phyloP scores from a whole-genome alignment of 2,329 filamentous ascomycete species.

The Pseudogymnoascus pannorum region DNA sequence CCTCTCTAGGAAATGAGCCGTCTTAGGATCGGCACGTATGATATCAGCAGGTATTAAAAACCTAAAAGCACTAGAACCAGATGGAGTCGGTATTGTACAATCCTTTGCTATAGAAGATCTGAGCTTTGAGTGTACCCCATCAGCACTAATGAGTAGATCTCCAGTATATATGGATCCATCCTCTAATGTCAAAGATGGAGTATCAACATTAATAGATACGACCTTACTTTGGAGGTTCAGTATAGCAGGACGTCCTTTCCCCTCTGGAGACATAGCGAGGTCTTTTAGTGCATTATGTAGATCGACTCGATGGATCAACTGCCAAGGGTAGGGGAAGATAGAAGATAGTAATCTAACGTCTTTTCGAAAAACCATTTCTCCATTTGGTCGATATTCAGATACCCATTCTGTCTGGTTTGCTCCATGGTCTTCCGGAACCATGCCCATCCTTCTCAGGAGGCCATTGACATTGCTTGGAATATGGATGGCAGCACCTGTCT shows the following conservation, averaged over 20 bases:
- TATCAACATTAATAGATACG: slow-evolving; percentile 34
- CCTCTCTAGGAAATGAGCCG: slow-evolving; percentile 25
- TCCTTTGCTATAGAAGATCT: not conserved
- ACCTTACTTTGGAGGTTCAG: slow-evolving; percentile 38
- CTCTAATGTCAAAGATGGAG: slow-evolving; percentile 33
- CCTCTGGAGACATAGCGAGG: slow-evolving; percentile 28
- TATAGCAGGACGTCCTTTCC: slow-evolving; percentile 30
- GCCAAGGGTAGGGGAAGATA: slow-evolving; percentile 37
- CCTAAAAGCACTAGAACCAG: not conserved
- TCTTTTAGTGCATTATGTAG: slow-evolving; percentile 32
- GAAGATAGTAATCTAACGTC: slow-evolving; percentile 30
- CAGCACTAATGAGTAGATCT: slow-evolving; percentile 33
- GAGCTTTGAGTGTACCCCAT: slow-evolving; percentile 27
- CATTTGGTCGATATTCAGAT: slow-evolving; percentile 33
- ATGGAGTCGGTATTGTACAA: not conserved
- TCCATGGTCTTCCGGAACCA: slow-evolving; percentile 34
- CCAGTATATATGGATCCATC: slow-evolving; percentile 25
- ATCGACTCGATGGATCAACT: slow-evolving; percentile 34
- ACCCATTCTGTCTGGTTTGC: slow-evolving; percentile 26
- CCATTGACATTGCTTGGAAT: slow-evolving; percentile 55
- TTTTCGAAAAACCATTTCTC: slow-evolving; percentile 26
- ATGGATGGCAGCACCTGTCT: slow-evolving; percentile 56
- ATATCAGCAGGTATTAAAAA: slow-evolving; percentile 12
- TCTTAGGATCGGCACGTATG: slow-evolving; percentile 28
- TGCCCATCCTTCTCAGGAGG: slow-evolving; percentile 40